Conservation (phyloP, 2,329 filamentous ascomycete species). For the Exserohilum turcica region DNA sequence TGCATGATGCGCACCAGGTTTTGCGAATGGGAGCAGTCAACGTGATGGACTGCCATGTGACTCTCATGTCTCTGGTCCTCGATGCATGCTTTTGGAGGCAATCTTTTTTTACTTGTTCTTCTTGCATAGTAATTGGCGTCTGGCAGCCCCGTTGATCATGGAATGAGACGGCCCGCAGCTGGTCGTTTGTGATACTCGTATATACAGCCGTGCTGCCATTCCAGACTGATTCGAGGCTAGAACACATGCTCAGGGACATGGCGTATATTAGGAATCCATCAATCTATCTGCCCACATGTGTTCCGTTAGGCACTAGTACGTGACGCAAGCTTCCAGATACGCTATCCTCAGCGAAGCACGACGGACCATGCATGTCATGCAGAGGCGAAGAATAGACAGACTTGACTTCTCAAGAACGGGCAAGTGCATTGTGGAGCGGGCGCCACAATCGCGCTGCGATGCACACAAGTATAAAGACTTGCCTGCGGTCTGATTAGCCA, state of each 20-base stretch:
- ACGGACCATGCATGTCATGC: slow-evolving; percentile 8
- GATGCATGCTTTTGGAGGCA: neutral
- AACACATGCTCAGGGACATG: neutral
- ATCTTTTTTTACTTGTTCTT: neutral
- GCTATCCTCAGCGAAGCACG: slow-evolving; percentile 7
- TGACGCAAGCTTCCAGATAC: slow-evolving; percentile 6
- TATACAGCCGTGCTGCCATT: slow-evolving; percentile 5
- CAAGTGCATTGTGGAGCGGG: slow-evolving; percentile 16
- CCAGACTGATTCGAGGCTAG: slow-evolving; percentile 5
- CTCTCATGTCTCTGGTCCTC: neutral
- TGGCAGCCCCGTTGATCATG: neutral
- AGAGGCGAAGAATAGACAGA: slow-evolving; percentile 11
- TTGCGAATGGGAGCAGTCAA: neutral
- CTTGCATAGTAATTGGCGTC: neutral
- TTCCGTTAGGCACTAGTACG: slow-evolving; percentile 11
- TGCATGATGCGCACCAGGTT: neutral
- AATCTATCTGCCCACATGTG: slow-evolving; percentile 3
- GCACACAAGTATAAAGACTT: slow-evolving; percentile 20
- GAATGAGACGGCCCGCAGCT: neutral
- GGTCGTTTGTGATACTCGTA: slow-evolving; percentile 7
- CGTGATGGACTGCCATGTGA: neutral
- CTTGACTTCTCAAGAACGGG: slow-evolving; percentile 19
- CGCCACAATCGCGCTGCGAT: slow-evolving; percentile 26
- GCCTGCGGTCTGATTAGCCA: neutral
- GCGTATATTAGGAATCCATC: neutral